Evolutionary conservation across 2,329 filamentous ascomycete genomes (phyloP).

Genomic region (Colletotrichum sp.): DNA sequence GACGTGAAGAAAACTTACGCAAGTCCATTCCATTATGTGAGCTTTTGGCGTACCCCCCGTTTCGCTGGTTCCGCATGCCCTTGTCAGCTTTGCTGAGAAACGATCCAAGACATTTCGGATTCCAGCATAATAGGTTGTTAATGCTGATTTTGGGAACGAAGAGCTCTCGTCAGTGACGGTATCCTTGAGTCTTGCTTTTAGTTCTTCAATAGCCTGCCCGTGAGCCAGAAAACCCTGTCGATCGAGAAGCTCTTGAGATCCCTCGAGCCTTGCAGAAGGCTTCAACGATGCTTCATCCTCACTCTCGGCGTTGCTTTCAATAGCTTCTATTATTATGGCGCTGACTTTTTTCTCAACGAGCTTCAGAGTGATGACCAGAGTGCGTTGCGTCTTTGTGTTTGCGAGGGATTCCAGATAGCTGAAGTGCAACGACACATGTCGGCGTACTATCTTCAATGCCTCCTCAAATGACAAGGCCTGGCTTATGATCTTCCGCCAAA

Average conservation of each 20-base stretch:
- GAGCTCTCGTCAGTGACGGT: neutral
- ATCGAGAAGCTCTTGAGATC: neutral
- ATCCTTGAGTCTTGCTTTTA: neutral
- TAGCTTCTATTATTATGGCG: too few species aligned
- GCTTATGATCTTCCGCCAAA: too few species aligned
- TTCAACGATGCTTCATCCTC: fast-evolving
- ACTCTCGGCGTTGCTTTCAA: neutral
- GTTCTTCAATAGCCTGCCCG: neutral
- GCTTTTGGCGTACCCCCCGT: neutral
- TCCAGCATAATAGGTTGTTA: too few species aligned
- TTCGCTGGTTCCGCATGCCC: neutral
- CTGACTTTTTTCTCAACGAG: too few species aligned
- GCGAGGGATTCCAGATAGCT: neutral
- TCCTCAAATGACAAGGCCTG: too few species aligned
- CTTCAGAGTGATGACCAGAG: neutral
- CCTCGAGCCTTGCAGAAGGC: too few species aligned
- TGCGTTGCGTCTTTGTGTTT: neutral
- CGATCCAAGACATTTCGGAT: neutral
- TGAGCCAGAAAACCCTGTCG: neutral
- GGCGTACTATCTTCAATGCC: too few species aligned
- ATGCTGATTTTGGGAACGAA: too few species aligned
- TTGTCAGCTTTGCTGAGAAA: neutral
- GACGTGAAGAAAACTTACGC: neutral
- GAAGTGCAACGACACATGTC: neutral
- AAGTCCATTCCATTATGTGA: neutral